Conservation (phyloP, 2,329 filamentous ascomycete species). For the Penicillium sp. region DNA sequence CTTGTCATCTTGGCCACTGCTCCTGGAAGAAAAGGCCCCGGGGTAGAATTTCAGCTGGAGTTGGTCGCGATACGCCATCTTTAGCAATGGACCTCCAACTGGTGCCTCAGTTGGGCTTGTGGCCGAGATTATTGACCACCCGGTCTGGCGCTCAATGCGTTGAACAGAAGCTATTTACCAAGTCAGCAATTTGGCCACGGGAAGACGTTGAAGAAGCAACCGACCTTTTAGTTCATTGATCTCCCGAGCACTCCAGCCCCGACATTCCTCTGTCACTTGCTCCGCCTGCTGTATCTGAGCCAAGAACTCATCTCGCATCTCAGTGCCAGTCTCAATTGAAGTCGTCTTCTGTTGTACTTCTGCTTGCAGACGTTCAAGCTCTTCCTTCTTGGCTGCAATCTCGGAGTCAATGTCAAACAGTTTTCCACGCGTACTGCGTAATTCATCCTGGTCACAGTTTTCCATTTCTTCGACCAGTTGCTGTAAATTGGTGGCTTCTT, state of each 20-base stretch:
- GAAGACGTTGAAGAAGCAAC: constrained; percentile 16
- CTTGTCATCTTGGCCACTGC: constrained; percentile 25
- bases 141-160: constrained; percentile 43
- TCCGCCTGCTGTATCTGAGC: constrained; percentile 81
- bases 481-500: constrained; percentile 69
- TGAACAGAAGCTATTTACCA: constrained; percentile 39
- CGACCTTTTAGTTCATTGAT: constrained; percentile 76
- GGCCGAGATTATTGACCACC: constrained; percentile 48
- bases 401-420: constrained; percentile 67
- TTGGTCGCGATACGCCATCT: constrained; percentile 45
- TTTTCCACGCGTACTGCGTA: constrained; percentile 71
- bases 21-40: constrained; percentile 33
- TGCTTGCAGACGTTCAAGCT: constrained; percentile 66
- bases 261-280: constrained; percentile 79
- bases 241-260: constrained; percentile 84
- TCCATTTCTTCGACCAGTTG: constrained; percentile 64
- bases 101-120: constrained; percentile 27
- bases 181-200: constrained; percentile 5
- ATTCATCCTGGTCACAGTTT: constrained; percentile 73
- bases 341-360: constrained; percentile 69
- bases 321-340: constrained; percentile 62
- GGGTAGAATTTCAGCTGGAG: constrained; percentile 48
- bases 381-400: constrained; percentile 67
- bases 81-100: constrained; percentile 36
- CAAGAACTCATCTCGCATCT: constrained; percentile 69